phyloP scores from a whole-genome alignment of 2,329 filamentous ascomycete genomes.

The Aureobasidium lini region DNA sequence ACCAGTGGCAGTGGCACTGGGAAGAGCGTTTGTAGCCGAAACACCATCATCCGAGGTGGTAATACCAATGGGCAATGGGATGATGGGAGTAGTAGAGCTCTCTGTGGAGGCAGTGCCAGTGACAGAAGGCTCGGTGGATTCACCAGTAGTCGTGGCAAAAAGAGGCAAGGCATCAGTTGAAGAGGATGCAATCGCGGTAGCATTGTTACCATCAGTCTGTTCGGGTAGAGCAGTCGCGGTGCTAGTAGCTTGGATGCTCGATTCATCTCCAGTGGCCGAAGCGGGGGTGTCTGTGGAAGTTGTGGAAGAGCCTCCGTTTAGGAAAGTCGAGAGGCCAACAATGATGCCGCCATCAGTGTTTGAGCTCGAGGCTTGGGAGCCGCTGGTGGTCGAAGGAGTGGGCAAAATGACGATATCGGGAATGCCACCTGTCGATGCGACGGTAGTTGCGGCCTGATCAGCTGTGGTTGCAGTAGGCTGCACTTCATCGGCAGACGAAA shows the following conservation, averaged over 20 bases:
- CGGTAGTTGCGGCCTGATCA: neutral
- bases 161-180: neutral
- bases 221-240: neutral
- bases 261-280: neutral
- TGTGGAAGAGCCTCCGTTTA: slow-evolving; percentile 17
- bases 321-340: slow-evolving; percentile 27
- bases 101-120: neutral
- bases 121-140: neutral
- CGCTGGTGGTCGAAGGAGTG: slow-evolving; percentile 12
- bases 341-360: slow-evolving; percentile 22
- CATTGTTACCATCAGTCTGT: neutral
- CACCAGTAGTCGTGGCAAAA: neutral
- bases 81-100: slow-evolving; percentile 3
- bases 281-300: slow-evolving; percentile 9
- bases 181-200: neutral
- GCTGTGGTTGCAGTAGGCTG: neutral
- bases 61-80: neutral
- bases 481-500: neutral
- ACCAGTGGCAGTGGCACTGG: slow-evolving; percentile 1
- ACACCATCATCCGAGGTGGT: neutral
- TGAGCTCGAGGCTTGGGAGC: slow-evolving; percentile 5
- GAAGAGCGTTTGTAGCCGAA: neutral
- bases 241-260: neutral
- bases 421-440: slow-evolving; percentile 16
- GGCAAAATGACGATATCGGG: slow-evolving; percentile 22